phyloP scores from a whole-genome alignment of 164 flowering plant genomes.

The Cinnamomum chago region DNA sequence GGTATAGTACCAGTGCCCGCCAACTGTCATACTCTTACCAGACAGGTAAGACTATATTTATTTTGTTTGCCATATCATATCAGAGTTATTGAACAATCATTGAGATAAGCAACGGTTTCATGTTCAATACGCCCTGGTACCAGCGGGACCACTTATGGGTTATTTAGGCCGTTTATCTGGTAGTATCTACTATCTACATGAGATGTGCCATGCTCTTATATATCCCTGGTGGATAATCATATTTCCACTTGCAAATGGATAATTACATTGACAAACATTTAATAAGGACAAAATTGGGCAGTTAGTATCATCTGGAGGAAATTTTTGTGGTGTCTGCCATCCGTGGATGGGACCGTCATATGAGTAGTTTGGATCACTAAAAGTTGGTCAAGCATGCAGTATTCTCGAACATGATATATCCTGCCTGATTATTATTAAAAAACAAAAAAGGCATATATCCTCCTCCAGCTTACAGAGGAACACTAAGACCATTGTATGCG shows the following conservation, averaged over 20 bases:
- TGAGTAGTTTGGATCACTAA: background rate
- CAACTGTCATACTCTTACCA: constrained; percentile 23
- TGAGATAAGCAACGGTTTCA: no score
- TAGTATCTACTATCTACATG: background rate
- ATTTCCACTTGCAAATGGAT: no score
- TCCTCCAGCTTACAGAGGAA: background rate
- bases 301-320: no score
- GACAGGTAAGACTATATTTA: constrained; percentile 35
- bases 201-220: background rate
- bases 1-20: constrained; percentile 39
- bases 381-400: no score
- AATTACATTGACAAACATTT: no score
- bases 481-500: background rate
- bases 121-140: no score
- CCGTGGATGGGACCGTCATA: no score
- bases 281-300: no score
- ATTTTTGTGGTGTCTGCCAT: no score
- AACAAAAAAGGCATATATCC: background rate
- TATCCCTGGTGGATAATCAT: background rate
- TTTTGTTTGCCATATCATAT: background rate
- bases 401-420: background rate
- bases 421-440: no score
- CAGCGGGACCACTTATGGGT: no score
- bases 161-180: no score
- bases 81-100: background rate